Evolutionary conservation across 306 rosid species (phyloP).

Genomic region (Quercus glauca): DNA sequence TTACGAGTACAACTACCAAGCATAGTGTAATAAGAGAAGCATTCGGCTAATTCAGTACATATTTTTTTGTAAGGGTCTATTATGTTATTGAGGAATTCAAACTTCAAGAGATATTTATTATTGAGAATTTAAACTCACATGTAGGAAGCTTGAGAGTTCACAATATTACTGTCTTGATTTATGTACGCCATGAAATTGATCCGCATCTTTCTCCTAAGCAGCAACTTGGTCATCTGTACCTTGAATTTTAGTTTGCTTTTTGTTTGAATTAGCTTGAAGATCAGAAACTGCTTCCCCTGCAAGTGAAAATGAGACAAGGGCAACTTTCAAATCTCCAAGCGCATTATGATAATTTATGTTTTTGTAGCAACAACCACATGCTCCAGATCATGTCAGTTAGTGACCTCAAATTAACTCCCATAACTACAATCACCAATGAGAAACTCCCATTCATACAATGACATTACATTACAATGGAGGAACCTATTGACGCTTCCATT

Average conservation of each 20-base stretch:
- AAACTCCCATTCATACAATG: too few species aligned
- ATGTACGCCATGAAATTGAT: not conserved
- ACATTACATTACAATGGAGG: not conserved
- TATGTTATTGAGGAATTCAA: too few species aligned
- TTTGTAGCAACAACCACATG: not conserved
- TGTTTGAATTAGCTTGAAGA: not conserved
- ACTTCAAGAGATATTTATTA: too few species aligned
- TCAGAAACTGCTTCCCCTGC: conserved; percentile 34
- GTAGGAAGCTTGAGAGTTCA: too few species aligned
- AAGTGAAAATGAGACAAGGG: not conserved
- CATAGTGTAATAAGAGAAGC: not conserved
- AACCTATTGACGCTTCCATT: not conserved
- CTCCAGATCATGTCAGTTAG: not conserved
- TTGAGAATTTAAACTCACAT: too few species aligned
- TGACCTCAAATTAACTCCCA: not conserved
- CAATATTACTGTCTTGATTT: too few species aligned
- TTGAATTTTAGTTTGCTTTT: not conserved
- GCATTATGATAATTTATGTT: not conserved
- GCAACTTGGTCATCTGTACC: conserved; percentile 1
- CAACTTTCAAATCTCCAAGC: not conserved
- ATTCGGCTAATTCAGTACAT: not conserved
- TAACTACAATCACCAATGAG: not conserved
- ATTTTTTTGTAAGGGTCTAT: not conserved
- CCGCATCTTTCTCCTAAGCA: not conserved
- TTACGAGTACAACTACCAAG: too few species aligned